Base-by-base conservation (phyloP, 352 stramenopile genomes). In the Pythium volutum region DNA sequence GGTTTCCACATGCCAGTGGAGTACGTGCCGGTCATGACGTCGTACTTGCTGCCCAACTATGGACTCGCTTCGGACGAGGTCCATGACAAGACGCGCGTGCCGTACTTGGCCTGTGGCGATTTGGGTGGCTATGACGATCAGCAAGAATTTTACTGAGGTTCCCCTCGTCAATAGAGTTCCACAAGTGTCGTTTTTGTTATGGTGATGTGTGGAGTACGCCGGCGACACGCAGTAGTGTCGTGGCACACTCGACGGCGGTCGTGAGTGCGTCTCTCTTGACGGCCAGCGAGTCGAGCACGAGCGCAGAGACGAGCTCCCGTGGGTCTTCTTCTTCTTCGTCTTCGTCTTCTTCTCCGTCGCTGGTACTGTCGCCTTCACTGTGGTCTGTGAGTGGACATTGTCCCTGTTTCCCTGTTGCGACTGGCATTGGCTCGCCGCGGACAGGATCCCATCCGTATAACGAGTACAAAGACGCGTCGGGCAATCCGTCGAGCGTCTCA, bases 61-160 rank as follows among this genome's bases (percentile, higher is more conserved):
- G 80, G 80, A 31, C 65, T 92, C 11, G 61, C 72, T 0, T 48
- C 74, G 2, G 62, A 66, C 0, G 74, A 91, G 26, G 18, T 69
- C 14, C 76, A 89, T 36, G 82, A 95, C 59, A 53, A 73, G 1
- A 63, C 81, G 41, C 73, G 97, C 15, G 84, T 98, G 11, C 91
- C 91, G 12, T 98, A 97, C 71, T 73, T 98, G 20, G 85, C 93
- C 18, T 97, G 93, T 69, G 93, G 93, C 41, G 93, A 98, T 56
- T 60, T 98, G 47, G 94, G 80, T n/a, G 91, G 89, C n/a, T 98
- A 95, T 54, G 93, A 98, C 49, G 66, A 77, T 14, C 55, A 67
- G 3, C 70, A 88, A 66, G 52, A 81, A 43, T 89, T 69, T 53
- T 69, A 53, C 55, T 69, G 42, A n/a, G n/a, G n/a, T n/a, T n/a